Percentiles rank a stretch among this genome's conserved stretches.
These are phyloP conservation scores for Myochromella boudieri DNA, from an alignment of 768 basidiomycete species.

Conservation along the genomic window DNA sequence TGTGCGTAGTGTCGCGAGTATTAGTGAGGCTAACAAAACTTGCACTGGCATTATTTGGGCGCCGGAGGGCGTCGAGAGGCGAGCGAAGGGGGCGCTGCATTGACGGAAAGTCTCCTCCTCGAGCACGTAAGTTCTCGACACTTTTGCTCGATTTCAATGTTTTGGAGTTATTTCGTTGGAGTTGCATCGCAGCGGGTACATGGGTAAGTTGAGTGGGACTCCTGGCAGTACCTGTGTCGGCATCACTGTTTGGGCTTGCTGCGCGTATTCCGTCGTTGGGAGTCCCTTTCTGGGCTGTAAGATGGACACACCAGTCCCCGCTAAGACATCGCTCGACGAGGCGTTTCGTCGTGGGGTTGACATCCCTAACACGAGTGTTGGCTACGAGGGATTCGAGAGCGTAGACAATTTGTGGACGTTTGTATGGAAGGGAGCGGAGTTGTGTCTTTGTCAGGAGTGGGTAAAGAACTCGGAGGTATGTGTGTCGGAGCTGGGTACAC, in stretches of 20 bases:
- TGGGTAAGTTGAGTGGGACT: constrained; percentile 31
- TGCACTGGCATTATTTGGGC: constrained; percentile 39
- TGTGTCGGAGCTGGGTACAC: constrained; percentile 77
- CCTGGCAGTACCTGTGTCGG: constrained; percentile 29
- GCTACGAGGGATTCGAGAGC: constrained; percentile 77
- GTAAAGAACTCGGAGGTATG: constrained; percentile 94
- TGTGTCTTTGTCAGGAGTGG: constrained; percentile 95
- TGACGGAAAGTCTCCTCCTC: constrained; percentile 20
- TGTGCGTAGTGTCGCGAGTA: constrained; percentile 13
- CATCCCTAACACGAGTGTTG: constrained; percentile 74
- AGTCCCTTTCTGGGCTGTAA: constrained; percentile 35
- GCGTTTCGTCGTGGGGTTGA: constrained; percentile 84
- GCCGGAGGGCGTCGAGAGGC: constrained; percentile 33
- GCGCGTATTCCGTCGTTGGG: neutral
- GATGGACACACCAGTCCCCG: constrained; percentile 83
- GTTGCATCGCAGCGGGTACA: constrained; percentile 31
- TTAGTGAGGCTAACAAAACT: constrained; percentile 33
- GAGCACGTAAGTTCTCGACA: constrained; percentile 53
- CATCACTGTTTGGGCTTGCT: constrained; percentile 44
- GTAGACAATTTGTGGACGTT: constrained; percentile 85
- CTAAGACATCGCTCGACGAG: constrained; percentile 89
- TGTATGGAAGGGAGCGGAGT: constrained; percentile 81
- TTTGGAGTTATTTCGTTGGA: constrained; percentile 37
- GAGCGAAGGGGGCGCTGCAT: constrained; percentile 32
- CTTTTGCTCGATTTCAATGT: constrained; percentile 65